Evolutionary conservation across 371 early-diverging fungal species (phyloP).

Genomic region (Syncephalastrum racemosum): DNA sequence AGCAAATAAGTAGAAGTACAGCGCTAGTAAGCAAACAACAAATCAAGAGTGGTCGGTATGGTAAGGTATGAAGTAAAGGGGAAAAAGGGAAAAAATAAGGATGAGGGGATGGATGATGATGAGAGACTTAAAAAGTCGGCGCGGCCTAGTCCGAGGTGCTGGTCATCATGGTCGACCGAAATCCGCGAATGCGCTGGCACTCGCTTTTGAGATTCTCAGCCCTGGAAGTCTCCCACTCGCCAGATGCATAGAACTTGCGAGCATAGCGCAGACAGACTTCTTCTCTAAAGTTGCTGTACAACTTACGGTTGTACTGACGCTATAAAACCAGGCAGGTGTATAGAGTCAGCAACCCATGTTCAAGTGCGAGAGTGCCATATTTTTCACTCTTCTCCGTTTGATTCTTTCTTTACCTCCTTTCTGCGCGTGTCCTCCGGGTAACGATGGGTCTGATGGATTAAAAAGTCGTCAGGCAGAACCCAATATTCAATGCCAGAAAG

Average conservation of each 20-base stretch:
- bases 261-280: slow-evolving; percentile 67
- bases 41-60: too few relatives aligned
- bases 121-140: too few relatives aligned
- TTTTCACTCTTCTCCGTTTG: background rate
- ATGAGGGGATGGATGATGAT: too few relatives aligned
- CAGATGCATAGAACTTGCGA: slow-evolving; percentile 52
- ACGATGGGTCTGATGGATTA: slow-evolving; percentile 68
- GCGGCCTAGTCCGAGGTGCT: background rate
- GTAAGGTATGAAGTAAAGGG: too few relatives aligned
- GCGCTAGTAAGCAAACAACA: too few relatives aligned
- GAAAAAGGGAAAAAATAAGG: too few relatives aligned
- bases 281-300: slow-evolving; percentile 66
- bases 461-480: slow-evolving; percentile 64
- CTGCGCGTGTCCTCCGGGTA: slow-evolving; percentile 64
- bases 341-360: background rate
- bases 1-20: too few relatives aligned
- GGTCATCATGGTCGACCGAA: slow-evolving; percentile 24
- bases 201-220: slow-evolving; percentile 54
- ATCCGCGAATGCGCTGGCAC: slow-evolving; percentile 51
- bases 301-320: slow-evolving; percentile 62
- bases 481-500: slow-evolving; percentile 66
- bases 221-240: slow-evolving; percentile 47
- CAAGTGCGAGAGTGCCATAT: background rate
- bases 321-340: slow-evolving; percentile 18
- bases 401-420: slow-evolving; percentile 50